Evolutionary conservation across 139 green algal genomes (phyloP).

Genomic region (Zygnema circumcarinatum): DNA sequence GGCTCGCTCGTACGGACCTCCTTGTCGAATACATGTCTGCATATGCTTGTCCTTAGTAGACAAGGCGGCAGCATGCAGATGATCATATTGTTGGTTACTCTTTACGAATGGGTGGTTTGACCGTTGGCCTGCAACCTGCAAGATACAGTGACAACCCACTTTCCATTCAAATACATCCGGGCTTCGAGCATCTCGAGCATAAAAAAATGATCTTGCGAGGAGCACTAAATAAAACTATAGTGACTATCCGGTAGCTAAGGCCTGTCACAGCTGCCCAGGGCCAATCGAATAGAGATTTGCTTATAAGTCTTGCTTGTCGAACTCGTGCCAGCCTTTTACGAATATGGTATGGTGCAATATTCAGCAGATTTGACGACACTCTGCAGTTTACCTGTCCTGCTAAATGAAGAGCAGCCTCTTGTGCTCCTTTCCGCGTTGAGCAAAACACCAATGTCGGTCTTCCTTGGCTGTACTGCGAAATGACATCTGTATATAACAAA

Average conservation of each 20-base stretch:
- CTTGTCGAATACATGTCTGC: conserved; percentile 45
- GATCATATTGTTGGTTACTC: conserved; percentile 51
- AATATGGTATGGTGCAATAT: too few relatives aligned
- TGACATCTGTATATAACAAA: conserved; percentile 67
- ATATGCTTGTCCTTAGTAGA: conserved; percentile 31
- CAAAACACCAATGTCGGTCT: conserved; percentile 93
- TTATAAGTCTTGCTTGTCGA: too few relatives aligned
- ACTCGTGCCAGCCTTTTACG: too few relatives aligned
- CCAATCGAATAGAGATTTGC: too few relatives aligned
- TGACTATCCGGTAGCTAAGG: too few relatives aligned
- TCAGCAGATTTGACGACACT: too few relatives aligned
- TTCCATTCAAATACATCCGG: background rate
- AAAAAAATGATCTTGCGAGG: too few relatives aligned
- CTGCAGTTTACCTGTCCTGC: conserved; percentile 61
- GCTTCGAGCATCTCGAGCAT: too few relatives aligned
- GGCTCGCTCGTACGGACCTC: conserved; percentile 24
- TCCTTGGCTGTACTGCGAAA: conserved; percentile 74
- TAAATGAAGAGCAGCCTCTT: conserved; percentile 74
- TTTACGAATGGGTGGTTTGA: conserved; percentile 48
- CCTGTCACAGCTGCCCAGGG: too few relatives aligned
- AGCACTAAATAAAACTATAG: too few relatives aligned
- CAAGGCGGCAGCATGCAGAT: conserved; percentile 28
- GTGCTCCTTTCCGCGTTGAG: conserved; percentile 82
- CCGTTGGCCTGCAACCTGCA: conserved; percentile 6
- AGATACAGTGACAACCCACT: background rate